A percentile compares a stretch with the other conserved stretches of the same genome.
These are phyloP conservation scores for Lipomyces orientalis DNA, from an alignment of 805 yeast genomes.

Conservation along the genomic window DNA sequence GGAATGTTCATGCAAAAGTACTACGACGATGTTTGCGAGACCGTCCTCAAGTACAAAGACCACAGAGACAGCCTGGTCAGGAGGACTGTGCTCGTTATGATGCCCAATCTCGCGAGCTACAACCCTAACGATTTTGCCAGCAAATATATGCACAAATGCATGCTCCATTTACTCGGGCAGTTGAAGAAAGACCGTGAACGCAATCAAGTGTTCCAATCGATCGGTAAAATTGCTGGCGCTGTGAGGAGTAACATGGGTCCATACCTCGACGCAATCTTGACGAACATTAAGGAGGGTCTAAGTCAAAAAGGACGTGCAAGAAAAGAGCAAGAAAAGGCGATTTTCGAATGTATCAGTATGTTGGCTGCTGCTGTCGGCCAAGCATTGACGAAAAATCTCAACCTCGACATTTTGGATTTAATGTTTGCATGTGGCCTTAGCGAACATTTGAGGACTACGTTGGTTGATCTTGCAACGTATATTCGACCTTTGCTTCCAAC, in stretches of 20 bases:
- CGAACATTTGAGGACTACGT: slow-evolving; percentile 78
- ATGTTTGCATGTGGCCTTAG: slow-evolving; percentile 83
- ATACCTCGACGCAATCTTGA: slow-evolving; percentile 85
- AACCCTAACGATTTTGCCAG: slow-evolving; percentile 77
- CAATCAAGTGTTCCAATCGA: slow-evolving; percentile 73
- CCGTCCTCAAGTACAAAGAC: slow-evolving; percentile 73
- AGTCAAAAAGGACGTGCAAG: slow-evolving; percentile 62
- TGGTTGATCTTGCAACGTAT: slow-evolving; percentile 67
- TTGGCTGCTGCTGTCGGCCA: slow-evolving; percentile 90
- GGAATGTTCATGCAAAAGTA: slow-evolving; percentile 74
- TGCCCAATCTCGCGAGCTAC: slow-evolving; percentile 82
- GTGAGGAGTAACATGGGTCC: slow-evolving; percentile 86
- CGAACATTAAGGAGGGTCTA: slow-evolving; percentile 80
- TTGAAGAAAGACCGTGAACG: slow-evolving; percentile 78
- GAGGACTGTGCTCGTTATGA: slow-evolving; percentile 79
- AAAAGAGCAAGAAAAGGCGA: slow-evolving; percentile 79
- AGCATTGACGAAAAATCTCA: slow-evolving; percentile 85
- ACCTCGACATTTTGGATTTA: slow-evolving; percentile 77
- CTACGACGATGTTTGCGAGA: slow-evolving; percentile 78
- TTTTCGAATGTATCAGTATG: slow-evolving; percentile 87
- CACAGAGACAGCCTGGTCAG: slow-evolving; percentile 77
- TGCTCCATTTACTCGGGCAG: slow-evolving; percentile 77
- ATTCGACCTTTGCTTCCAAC: slow-evolving; percentile 80
- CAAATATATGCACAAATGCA: slow-evolving; percentile 77
- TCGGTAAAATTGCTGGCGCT: slow-evolving; percentile 79